Evolutionary conservation across 352 stramenopile species (phyloP), one percentile per base, ranked within the genome.

Genomic region (Peronospora farinosa): DNA sequence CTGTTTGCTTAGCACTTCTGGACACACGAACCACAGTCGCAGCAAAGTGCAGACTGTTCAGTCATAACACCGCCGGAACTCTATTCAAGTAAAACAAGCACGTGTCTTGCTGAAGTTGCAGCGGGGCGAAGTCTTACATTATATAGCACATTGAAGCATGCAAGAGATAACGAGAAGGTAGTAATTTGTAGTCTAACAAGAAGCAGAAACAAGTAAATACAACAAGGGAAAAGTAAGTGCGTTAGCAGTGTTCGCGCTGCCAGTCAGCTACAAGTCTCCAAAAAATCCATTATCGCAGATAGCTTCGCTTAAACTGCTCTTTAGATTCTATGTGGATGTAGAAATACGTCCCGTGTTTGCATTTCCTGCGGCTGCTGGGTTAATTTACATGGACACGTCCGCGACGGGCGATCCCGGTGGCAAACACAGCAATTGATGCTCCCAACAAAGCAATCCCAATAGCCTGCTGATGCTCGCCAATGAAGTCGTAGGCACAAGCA

Each of bases 1-100:
- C 56, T 92, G 77, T 57, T 60, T 94, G 47, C 63, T 94, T 25
- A 89, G 66, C 31, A 74, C 61, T 19, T 82, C 72, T 2, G 73
- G 74, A 4, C 78, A 88, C 50, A 78, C 75, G 15, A 57, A 44
- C 25, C 49, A 63, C 40, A 77, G 30, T 36, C 45, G 57, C 44
- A 43, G 28, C 23, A 71, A 65, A 53, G 33, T 37, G 27, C 51
- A 59, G 31, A 23, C 37, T 51, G 44, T 53, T 21, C 40, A 21
- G 38, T 61, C 57, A 60, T 63, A 67, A 55, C 51, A 54, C n/a
- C n/a, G 35, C 30, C 21, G 7, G 35, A 28, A 48, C 35, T n/a
- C 30, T 7, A 48, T 30, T 42, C 25, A 31, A 40, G 37, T 43
- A 37, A 51, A 15, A n/a, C 12, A 51, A 49, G 51, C 30, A 36